Percentiles rank a stretch among this genome's conserved stretches.
Conservation (phyloP, 2,329 filamentous ascomycete genomes). For the Taxawa tesnikishii region DNA sequence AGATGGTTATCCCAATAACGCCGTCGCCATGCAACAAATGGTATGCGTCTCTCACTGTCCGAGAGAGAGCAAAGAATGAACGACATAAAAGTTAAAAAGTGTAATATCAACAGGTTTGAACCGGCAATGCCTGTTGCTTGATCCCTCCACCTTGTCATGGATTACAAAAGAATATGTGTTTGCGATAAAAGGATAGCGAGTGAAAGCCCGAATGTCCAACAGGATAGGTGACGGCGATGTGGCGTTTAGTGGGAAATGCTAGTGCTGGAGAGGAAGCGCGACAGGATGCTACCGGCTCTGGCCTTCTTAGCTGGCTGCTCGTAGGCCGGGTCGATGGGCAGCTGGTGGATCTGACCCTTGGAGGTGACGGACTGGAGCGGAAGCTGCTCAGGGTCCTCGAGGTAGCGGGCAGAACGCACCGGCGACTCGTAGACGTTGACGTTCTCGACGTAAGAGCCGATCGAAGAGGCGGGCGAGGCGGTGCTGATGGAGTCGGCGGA, state of each 20-base stretch:
- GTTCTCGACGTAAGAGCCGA: slow-evolving; percentile 3
- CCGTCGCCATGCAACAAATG: slow-evolving; percentile 5
- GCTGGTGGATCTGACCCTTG: slow-evolving; percentile 8
- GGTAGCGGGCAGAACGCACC: slow-evolving; percentile 13
- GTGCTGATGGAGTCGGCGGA: slow-evolving; percentile 20
- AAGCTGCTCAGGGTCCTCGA: slow-evolving; percentile 17
- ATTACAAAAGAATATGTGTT: not conserved
- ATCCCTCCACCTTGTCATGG: not conserved
- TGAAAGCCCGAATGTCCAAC: not conserved
- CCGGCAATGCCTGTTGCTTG: slow-evolving; percentile 6
- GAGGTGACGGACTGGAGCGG: slow-evolving; percentile 32
- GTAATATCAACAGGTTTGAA: slow-evolving; percentile 3
- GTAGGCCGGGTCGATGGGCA: slow-evolving; percentile 17
- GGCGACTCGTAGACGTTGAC: too few species aligned
- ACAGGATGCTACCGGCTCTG: slow-evolving; percentile 23
- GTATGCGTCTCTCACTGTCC: slow-evolving; percentile 2
- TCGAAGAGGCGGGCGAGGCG: slow-evolving; percentile 20
- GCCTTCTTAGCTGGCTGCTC: slow-evolving; percentile 22
- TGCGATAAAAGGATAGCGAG: not conserved
- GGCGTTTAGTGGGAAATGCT: slow-evolving; percentile 6
- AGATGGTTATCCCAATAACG: too few species aligned
- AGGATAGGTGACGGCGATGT: not conserved
- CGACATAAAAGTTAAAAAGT: slow-evolving; percentile 3
- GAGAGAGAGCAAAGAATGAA: too few species aligned
- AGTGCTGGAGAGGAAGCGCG: slow-evolving; percentile 22